Conservation (phyloP, 768 basidiomycete species). For the Auricularia heimuer region DNA sequence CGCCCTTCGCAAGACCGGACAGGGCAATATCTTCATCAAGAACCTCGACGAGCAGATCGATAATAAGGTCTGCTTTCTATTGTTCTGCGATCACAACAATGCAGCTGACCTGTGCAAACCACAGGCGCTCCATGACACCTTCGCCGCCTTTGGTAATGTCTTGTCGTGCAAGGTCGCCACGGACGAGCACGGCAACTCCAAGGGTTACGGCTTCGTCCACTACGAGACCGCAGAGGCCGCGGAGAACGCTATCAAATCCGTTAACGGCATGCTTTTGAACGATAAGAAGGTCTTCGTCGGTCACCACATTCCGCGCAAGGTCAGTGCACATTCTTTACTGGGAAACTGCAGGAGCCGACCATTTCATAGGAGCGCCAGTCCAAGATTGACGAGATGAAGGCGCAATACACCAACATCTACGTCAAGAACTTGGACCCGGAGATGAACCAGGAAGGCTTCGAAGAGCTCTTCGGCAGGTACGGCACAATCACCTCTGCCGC, state of each 20-base stretch:
- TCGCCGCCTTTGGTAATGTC: slow-evolving; percentile 97
- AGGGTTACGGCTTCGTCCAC: slow-evolving; percentile 98
- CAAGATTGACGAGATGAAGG: slow-evolving; percentile 95
- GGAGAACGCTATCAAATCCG: slow-evolving; percentile 92
- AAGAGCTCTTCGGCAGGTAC: slow-evolving; percentile 63
- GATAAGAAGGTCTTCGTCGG: slow-evolving; percentile 99
- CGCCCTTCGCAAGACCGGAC: slow-evolving; percentile 96
- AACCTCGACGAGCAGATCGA: slow-evolving; percentile 96
- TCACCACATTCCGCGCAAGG: slow-evolving; percentile 94
- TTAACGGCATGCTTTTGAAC: slow-evolving; percentile 98
- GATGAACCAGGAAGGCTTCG: slow-evolving; percentile 77
- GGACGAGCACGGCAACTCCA: slow-evolving; percentile 90
- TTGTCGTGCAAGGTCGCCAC: slow-evolving; percentile 98
- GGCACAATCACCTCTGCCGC: slow-evolving; percentile 86
- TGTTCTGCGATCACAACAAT: background rate
- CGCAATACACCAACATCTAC: slow-evolving; percentile 97
- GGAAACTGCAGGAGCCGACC: background rate
- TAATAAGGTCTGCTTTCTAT: slow-evolving; percentile 62
- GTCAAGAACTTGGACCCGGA: slow-evolving; percentile 92
- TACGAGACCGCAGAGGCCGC: slow-evolving; percentile 97
- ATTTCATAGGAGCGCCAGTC: slow-evolving; percentile 81
- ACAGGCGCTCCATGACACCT: slow-evolving; percentile 97
- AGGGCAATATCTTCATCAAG: slow-evolving; percentile 99
- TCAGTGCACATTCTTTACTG: slow-evolving; percentile 19
- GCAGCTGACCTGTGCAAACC: slow-evolving; percentile 3